phyloP scores from a whole-genome alignment of 2,329 filamentous ascomycete genomes.

The Pseudonectria buxi region DNA sequence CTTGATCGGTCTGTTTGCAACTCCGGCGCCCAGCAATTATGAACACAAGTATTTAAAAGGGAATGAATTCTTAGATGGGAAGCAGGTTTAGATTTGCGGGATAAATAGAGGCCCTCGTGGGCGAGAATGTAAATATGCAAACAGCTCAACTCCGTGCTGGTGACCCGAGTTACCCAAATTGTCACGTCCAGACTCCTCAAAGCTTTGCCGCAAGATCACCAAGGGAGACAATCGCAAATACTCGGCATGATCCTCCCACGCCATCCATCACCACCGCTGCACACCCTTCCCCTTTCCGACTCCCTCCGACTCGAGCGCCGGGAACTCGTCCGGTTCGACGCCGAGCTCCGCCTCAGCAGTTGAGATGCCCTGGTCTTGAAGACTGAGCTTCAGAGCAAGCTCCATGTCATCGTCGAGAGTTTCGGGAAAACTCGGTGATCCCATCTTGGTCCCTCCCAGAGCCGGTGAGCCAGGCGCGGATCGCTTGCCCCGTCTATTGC shows the following conservation, averaged over 20 bases:
- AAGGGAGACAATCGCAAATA: background rate
- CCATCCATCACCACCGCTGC: slow-evolving; percentile 18
- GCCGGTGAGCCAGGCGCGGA: slow-evolving; percentile 26
- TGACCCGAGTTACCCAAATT: too few relatives aligned
- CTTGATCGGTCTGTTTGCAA: too few relatives aligned
- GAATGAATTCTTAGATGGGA: too few relatives aligned
- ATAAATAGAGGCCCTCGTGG: too few relatives aligned
- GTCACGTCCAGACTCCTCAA: too few relatives aligned
- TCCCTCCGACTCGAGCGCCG: slow-evolving; percentile 31
- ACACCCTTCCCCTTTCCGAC: slow-evolving; percentile 39
- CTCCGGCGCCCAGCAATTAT: too few relatives aligned
- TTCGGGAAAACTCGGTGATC: slow-evolving; percentile 11
- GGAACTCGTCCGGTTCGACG: slow-evolving; percentile 31
- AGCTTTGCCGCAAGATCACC: too few relatives aligned
- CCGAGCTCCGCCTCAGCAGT: slow-evolving; percentile 6
- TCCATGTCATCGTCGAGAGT: slow-evolving; percentile 50
- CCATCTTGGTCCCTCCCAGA: slow-evolving; percentile 21
- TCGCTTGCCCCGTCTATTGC: slow-evolving; percentile 34
- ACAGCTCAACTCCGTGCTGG: too few relatives aligned
- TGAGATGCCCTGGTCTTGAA: slow-evolving; percentile 43
- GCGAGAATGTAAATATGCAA: too few relatives aligned
- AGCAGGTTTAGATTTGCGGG: too few relatives aligned
- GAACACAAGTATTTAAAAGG: too few relatives aligned
- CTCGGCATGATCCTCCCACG: background rate
- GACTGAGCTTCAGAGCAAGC: slow-evolving; percentile 52